These are phyloP conservation scores for Talaromyces piceae DNA, from an alignment of 2,329 filamentous ascomycete species.

Conservation along the genomic window DNA sequence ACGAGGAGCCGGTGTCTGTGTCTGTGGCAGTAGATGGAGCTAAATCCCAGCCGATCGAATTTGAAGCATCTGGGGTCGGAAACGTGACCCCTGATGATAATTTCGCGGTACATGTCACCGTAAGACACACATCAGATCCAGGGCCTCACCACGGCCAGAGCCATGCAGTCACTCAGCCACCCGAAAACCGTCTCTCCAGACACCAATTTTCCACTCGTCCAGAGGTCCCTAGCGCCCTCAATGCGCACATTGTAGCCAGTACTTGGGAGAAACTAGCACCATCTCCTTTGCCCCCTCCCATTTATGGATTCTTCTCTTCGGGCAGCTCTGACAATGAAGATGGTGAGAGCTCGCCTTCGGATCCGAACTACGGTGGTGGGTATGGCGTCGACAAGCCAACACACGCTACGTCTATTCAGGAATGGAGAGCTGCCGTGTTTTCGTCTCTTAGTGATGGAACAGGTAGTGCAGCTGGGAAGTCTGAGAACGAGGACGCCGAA, in stretches of 20 bases:
- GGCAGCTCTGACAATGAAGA: conserved; percentile 3
- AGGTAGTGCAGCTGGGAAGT: neutral
- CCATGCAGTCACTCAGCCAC: neutral
- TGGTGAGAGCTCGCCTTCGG: neutral
- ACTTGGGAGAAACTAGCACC: conserved; percentile 17
- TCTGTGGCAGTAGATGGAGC: conserved; percentile 5
- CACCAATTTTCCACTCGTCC: neutral
- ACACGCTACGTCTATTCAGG: conserved; percentile 4
- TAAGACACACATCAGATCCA: conserved; percentile 9
- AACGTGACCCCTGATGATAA: conserved; percentile 28
- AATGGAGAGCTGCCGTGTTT: conserved; percentile 6
- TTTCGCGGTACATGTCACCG: conserved; percentile 25
- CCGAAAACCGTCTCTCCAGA: neutral
- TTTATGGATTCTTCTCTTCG: conserved; percentile 19
- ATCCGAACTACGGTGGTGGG: neutral
- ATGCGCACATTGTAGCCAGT: conserved; percentile 13
- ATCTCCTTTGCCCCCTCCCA: conserved; percentile 24
- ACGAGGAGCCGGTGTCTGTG: conserved; percentile 1
- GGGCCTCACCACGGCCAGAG: neutral
- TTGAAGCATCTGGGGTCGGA: conserved; percentile 27
- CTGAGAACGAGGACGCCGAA: neutral
- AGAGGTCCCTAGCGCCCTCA: neutral
- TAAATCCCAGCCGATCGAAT: conserved; percentile 17
- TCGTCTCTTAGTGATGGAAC: conserved; percentile 1
- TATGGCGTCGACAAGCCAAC: neutral